Conservation (phyloP, 495 filamentous ascomycete species). For the Trichoderma gamsii region DNA sequence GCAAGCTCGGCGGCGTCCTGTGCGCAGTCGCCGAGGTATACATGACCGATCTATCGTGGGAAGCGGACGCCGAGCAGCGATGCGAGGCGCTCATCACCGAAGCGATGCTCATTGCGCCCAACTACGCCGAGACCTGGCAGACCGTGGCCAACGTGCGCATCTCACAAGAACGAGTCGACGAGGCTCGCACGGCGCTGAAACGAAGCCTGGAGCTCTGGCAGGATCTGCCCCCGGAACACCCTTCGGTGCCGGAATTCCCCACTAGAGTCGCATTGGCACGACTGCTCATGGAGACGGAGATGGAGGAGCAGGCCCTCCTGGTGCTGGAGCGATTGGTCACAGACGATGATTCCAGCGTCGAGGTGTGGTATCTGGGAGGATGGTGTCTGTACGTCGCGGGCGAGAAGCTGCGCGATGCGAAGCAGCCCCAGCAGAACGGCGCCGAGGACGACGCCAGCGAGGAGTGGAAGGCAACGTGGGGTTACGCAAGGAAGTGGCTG, state of each 20-base stretch:
- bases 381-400: constrained; percentile 80
- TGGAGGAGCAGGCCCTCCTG: constrained; percentile 77
- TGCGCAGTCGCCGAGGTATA: constrained; percentile 91
- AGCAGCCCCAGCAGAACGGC: constrained; percentile 18
- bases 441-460: constrained; percentile 28
- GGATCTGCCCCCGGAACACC: constrained; percentile 59
- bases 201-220: constrained; percentile 75
- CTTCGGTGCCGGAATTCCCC: constrained; percentile 70
- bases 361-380: constrained; percentile 94
- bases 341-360: constrained; percentile 89
- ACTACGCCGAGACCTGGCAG: constrained; percentile 77
- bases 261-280: constrained; percentile 75
- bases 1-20: constrained; percentile 74
- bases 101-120: constrained; percentile 68
- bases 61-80: constrained; percentile 74
- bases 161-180: constrained; percentile 69
- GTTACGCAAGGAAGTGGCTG: constrained; percentile 56
- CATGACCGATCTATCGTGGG: constrained; percentile 96
- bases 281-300: constrained; percentile 80
- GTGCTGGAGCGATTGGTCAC: constrained; percentile 75
- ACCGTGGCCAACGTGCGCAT: constrained; percentile 91
- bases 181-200: constrained; percentile 70
- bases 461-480: constrained; percentile 44
- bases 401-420: constrained; percentile 51
- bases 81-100: constrained; percentile 85